Conservation (phyloP, 805 yeast genomes). For the Wickerhamomyces queroliae region DNA sequence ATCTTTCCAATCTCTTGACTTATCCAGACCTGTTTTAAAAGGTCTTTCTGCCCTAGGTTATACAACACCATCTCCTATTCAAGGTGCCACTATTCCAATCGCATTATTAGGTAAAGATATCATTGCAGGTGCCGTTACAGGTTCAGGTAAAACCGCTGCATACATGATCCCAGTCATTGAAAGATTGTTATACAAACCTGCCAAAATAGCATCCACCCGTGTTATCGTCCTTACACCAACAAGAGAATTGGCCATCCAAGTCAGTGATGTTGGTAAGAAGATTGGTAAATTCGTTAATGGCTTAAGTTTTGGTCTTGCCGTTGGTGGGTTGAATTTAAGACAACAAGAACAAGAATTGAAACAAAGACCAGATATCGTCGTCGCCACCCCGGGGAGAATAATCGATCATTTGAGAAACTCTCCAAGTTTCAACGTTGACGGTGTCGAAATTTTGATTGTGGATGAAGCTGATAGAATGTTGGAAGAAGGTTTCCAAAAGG, state of each 20-base stretch:
- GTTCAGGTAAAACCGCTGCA: constrained; percentile 99
- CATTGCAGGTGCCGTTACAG: constrained; percentile 99
- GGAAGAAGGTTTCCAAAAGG: constrained; percentile 98
- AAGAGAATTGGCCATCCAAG: constrained; percentile 96
- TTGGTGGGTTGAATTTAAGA: constrained; percentile 94
- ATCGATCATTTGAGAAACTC: constrained; percentile 96
- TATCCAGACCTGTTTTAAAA: constrained; percentile 87
- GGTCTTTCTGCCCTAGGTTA: constrained; percentile 81
- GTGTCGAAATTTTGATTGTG: constrained; percentile 85
- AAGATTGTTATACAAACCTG: constrained; percentile 83
- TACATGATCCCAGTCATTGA: constrained; percentile 94
- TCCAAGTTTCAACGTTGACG: constrained; percentile 84
- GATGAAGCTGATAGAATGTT: constrained; percentile 99
- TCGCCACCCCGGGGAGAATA: constrained; percentile 98
- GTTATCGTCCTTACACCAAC: constrained; percentile 93
- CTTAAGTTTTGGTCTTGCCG: constrained; percentile 88
- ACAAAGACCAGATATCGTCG: constrained; percentile 89
- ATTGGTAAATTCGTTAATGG: constrained; percentile 72
- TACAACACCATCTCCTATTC: constrained; percentile 89
- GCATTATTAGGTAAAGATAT: constrained; percentile 92
- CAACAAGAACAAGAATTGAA: constrained; percentile 94
- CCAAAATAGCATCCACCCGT: constrained; percentile 80
- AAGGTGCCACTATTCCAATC: constrained; percentile 87
- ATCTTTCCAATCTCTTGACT: constrained; percentile 68
- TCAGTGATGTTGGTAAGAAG: constrained; percentile 86